Percentiles rank a stretch among this genome's conserved stretches.
Conservation (phyloP, 2,329 filamentous ascomycete species). For the Diaporthe destruens region DNA sequence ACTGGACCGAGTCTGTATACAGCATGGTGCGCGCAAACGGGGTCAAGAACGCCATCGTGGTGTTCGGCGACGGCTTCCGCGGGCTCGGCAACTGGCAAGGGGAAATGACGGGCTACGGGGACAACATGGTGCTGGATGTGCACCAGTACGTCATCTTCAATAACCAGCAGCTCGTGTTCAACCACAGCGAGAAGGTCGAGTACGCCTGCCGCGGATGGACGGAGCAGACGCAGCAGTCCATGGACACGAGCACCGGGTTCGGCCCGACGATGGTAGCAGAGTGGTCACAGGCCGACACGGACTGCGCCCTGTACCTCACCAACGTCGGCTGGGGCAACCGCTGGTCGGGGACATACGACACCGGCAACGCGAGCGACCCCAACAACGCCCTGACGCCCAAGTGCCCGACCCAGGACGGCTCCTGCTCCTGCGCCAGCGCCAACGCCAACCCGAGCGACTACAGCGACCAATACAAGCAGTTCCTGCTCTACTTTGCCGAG, state of each 20-base stretch:
- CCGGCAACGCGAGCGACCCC: slow-evolving; percentile 65
- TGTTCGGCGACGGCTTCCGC: slow-evolving; percentile 96
- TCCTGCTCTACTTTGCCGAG: slow-evolving; percentile 89
- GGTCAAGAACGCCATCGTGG: slow-evolving; percentile 74
- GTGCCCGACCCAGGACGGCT: slow-evolving; percentile 76
- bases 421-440: slow-evolving; percentile 80
- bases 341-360: slow-evolving; percentile 89
- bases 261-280: slow-evolving; percentile 95
- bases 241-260: slow-evolving; percentile 82
- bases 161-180: slow-evolving; percentile 82
- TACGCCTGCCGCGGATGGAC: slow-evolving; percentile 93
- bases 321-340: slow-evolving; percentile 89
- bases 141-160: slow-evolving; percentile 99
- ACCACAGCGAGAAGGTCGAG: slow-evolving; percentile 84
- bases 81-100: slow-evolving; percentile 93
- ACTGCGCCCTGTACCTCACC: slow-evolving; percentile 89
- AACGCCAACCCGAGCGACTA: slow-evolving; percentile 80
- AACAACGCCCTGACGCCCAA: slow-evolving; percentile 75
- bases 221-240: slow-evolving; percentile 78
- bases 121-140: slow-evolving; percentile 87
- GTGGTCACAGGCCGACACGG: slow-evolving; percentile 97
- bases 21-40: slow-evolving; percentile 81
- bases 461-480: slow-evolving; percentile 82
- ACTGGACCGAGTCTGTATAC: slow-evolving; percentile 84
- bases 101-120: slow-evolving; percentile 76